phyloP scores from a whole-genome alignment of 169 alveolate genomes.

The Ichthyophthirius multifiliis region DNA sequence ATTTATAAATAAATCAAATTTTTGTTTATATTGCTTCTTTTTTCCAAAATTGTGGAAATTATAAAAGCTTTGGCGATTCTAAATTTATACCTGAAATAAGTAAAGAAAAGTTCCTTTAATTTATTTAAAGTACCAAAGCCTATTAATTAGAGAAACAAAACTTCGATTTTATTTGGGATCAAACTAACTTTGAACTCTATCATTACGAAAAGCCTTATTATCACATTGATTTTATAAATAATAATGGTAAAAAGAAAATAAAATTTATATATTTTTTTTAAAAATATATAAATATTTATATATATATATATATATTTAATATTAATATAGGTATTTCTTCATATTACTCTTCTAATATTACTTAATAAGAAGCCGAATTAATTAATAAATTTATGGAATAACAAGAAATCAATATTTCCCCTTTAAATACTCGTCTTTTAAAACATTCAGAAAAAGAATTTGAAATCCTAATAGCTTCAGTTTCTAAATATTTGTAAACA shows the following conservation, averaged over 20 bases:
- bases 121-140: constrained; percentile 32
- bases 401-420: constrained; percentile 41
- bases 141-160: constrained; percentile 22
- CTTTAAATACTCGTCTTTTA: constrained; percentile 55
- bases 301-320: background rate
- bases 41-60: constrained; percentile 72
- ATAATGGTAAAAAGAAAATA: constrained; percentile 46
- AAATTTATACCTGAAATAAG: constrained; percentile 77
- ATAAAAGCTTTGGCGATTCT: constrained; percentile 71
- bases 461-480: constrained; percentile 16
- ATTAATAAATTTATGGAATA: constrained; percentile 50
- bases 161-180: constrained; percentile 46
- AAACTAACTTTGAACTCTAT: constrained; percentile 43
- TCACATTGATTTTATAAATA: constrained; percentile 54
- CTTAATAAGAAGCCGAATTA: constrained; percentile 51
- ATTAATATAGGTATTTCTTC: background rate
- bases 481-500: background rate
- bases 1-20: constrained; percentile 42
- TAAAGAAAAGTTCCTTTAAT: constrained; percentile 48
- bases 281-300: background rate
- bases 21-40: constrained; percentile 66
- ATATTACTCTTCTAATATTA: constrained; percentile 59
- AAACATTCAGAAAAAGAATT: constrained; percentile 18
- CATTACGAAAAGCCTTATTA: constrained; percentile 42
- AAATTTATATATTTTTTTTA: constrained; percentile 10